A percentile compares a stretch with the other conserved stretches of the same genome.
These are phyloP conservation scores for Wickerhamiella alocasiicola DNA, from an alignment of 805 yeast species.

Conservation along the genomic window DNA sequence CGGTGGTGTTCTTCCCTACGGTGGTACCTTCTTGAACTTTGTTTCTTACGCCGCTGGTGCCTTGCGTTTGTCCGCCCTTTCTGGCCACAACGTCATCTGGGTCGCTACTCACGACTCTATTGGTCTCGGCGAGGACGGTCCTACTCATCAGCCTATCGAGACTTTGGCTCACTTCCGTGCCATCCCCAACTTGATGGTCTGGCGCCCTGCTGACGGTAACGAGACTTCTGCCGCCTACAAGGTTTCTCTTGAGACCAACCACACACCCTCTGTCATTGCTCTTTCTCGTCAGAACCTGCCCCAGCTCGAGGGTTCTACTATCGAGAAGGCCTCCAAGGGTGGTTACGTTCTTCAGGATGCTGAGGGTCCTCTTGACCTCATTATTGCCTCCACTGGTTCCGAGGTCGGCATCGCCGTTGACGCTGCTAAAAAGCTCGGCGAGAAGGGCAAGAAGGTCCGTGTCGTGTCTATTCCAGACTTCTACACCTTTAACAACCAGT, in stretches of 20 bases:
- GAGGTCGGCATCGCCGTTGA: conserved; percentile 78
- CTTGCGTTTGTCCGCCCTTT: conserved; percentile 37
- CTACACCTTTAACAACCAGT: conserved; percentile 76
- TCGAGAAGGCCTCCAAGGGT: conserved; percentile 90
- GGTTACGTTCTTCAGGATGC: conserved; percentile 66
- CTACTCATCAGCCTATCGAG: conserved; percentile 47
- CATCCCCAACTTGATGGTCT: conserved; percentile 36
- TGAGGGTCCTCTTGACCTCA: conserved; percentile 47
- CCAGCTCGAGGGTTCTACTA: conserved; percentile 82
- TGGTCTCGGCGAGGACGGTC: conserved; percentile 48
- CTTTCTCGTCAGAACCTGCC: conserved; percentile 72
- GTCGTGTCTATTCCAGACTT: conserved; percentile 92
- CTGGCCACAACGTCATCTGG: conserved; percentile 36
- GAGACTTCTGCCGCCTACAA: conserved; percentile 45
- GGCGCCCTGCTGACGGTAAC: conserved; percentile 44
- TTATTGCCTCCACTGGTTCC: conserved; percentile 85
- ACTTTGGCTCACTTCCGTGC: conserved; percentile 40
- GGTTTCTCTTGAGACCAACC: conserved; percentile 42
- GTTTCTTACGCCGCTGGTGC: conserved; percentile 48
- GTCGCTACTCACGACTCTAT: conserved; percentile 48
- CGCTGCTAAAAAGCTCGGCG: conserved; percentile 59
- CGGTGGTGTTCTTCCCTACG: conserved; percentile 75
- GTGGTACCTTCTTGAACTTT: conserved; percentile 97
- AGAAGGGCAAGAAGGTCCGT: conserved; percentile 56
- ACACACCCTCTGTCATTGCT: conserved; percentile 61